These are phyloP conservation scores for Vaccinium macrocarpon DNA, from an alignment of 148 eudicot genomes.

Conservation along the genomic window DNA sequence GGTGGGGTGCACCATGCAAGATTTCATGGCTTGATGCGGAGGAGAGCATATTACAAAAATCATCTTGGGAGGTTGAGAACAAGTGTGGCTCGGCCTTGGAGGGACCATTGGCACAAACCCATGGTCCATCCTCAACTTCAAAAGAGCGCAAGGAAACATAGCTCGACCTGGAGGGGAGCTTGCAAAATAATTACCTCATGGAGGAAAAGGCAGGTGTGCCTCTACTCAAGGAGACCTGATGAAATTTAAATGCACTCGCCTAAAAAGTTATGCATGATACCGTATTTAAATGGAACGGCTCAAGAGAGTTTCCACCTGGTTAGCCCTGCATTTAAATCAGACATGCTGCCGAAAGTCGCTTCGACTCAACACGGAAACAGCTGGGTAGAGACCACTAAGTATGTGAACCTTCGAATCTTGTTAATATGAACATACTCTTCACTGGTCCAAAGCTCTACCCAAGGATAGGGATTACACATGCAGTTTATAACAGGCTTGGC, in stretches of 20 bases:
- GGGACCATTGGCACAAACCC: too few relatives aligned
- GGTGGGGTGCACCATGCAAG: too few relatives aligned
- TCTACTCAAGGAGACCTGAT: neutral
- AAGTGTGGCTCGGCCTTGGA: too few relatives aligned
- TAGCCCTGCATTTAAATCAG: neutral
- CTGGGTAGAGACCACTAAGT: neutral
- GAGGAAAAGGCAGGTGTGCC: neutral
- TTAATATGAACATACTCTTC: neutral
- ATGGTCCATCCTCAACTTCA: too few relatives aligned
- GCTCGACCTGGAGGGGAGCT: neutral
- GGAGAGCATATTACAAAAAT: too few relatives aligned
- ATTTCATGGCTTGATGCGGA: too few relatives aligned
- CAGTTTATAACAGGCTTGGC: neutral
- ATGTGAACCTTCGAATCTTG: neutral
- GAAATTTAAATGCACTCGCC: too few relatives aligned
- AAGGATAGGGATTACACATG: neutral
- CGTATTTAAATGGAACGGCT: neutral
- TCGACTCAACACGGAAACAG: neutral
- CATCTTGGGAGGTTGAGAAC: too few relatives aligned
- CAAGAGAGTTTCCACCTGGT: neutral
- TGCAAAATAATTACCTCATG: neutral
- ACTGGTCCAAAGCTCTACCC: neutral
- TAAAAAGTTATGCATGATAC: neutral
- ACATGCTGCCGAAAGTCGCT: neutral
- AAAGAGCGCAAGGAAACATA: neutral